Percentiles rank a stretch among this genome's conserved stretches.
Conservation (phyloP, 192 early-diverging fungal genomes). For the Entophlyctis luteolus region DNA sequence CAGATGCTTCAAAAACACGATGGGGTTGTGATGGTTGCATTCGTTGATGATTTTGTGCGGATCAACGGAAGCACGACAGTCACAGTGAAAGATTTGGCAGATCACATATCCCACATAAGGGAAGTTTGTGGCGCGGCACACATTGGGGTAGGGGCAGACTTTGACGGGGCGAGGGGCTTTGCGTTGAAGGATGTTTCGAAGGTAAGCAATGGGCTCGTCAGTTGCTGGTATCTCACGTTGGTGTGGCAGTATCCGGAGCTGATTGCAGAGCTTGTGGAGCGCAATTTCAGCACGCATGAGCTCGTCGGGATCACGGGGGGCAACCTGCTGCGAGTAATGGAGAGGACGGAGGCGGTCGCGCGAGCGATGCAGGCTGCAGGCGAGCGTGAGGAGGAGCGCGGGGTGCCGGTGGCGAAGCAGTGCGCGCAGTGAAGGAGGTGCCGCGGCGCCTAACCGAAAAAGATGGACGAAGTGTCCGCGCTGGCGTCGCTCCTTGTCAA, state of each 20-base stretch:
- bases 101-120: conserved; percentile 57
- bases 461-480: not conserved
- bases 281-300: conserved; percentile 37
- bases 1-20: conserved; percentile 40
- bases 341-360: conserved; percentile 31
- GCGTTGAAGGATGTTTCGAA: conserved; percentile 61
- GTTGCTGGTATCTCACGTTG: not conserved
- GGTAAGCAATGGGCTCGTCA: conserved; percentile 6
- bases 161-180: conserved; percentile 56
- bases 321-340: conserved; percentile 42
- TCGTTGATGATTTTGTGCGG: conserved; percentile 51
- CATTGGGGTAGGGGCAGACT: conserved; percentile 65
- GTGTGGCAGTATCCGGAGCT: conserved; percentile 39
- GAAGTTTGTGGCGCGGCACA: conserved; percentile 47
- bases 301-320: conserved; percentile 40
- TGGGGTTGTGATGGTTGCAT: conserved; percentile 65
- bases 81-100: conserved; percentile 40
- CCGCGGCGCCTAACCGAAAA: not conserved
- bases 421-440: not conserved
- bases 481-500: not conserved
- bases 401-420: conserved; percentile 1
- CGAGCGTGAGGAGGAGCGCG: conserved; percentile 1
- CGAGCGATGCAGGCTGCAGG: not conserved
- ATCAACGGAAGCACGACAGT: conserved; percentile 28
- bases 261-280: conserved; percentile 37